Conservation (phyloP, 306 rosid genomes). For the Cucumis melo region DNA sequence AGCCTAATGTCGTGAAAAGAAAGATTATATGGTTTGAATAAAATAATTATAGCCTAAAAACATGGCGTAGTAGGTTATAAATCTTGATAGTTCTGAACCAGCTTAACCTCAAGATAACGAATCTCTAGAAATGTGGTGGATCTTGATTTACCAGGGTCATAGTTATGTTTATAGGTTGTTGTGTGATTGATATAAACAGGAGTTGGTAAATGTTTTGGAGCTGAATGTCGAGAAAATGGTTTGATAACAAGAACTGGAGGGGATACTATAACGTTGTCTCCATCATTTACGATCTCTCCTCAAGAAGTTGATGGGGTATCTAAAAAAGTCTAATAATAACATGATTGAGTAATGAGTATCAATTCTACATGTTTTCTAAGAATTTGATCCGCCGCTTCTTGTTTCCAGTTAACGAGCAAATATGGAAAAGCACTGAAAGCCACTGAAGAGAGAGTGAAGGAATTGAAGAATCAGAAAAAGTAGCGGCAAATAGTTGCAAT, state of each 20-base stretch:
- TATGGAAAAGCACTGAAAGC: conserved; percentile 69
- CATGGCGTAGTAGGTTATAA: neutral
- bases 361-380: neutral
- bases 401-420: conserved; percentile 51
- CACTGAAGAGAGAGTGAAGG: conserved; percentile 69
- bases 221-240: conserved; percentile 58
- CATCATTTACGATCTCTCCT: conserved; percentile 62
- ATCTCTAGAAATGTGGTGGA: neutral
- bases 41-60: too few species aligned
- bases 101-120: neutral
- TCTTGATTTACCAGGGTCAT: neutral
- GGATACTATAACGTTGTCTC: conserved; percentile 82
- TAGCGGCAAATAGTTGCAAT: neutral
- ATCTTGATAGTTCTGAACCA: neutral
- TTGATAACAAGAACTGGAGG: conserved; percentile 76
- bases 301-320: conserved; percentile 73
- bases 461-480: conserved; percentile 47
- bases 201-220: conserved; percentile 69
- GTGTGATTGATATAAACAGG: conserved; percentile 25
- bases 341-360: neutral
- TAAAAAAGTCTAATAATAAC: neutral
- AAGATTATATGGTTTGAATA: too few species aligned
- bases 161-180: neutral
- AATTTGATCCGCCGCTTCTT: neutral
- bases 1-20: too few species aligned